phyloP scores from a whole-genome alignment of 768 basidiomycete genomes.

The Pleurotus djamor region DNA sequence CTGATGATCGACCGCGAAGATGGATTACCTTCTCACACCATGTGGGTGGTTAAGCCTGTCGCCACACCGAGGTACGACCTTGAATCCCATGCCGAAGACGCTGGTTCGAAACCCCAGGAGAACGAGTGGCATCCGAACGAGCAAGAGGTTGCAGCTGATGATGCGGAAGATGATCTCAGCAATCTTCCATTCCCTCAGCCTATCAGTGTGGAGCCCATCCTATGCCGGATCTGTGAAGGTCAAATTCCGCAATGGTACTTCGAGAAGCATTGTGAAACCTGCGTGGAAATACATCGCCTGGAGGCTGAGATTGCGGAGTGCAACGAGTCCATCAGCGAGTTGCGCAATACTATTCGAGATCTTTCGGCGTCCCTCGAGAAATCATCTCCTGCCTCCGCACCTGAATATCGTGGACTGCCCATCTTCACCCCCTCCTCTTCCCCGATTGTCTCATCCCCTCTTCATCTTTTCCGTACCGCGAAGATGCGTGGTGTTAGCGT shows the following conservation, averaged over 20 bases:
- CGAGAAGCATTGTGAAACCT: constrained; percentile 99
- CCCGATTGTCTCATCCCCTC: constrained; percentile 68
- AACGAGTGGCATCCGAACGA: not conserved
- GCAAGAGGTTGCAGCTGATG: constrained; percentile 18
- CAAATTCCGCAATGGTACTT: constrained; percentile 99
- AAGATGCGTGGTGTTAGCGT: constrained; percentile 80
- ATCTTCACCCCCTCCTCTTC: constrained; percentile 75
- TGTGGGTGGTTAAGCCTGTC: constrained; percentile 95
- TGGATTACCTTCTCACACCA: constrained; percentile 88
- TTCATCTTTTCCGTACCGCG: constrained; percentile 73
- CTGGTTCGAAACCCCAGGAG: constrained; percentile 42
- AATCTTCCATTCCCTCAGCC: constrained; percentile 77
- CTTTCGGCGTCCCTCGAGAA: constrained; percentile 71
- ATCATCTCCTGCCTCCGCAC: constrained; percentile 60
- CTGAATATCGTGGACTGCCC: constrained; percentile 88
- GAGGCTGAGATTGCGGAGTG: constrained; percentile 94
- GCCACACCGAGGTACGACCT: constrained; percentile 68
- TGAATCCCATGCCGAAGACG: constrained; percentile 57
- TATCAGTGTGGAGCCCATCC: constrained; percentile 78
- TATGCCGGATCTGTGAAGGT: constrained; percentile 98
- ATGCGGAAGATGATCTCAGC: constrained; percentile 49
- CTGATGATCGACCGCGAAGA: constrained; percentile 93
- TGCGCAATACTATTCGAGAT: constrained; percentile 84
- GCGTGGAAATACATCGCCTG: constrained; percentile 91
- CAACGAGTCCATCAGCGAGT: constrained; percentile 89